Evolutionary conservation across 1,284 basidiomycete species (phyloP).

Genomic region (Cerrena zonata): DNA sequence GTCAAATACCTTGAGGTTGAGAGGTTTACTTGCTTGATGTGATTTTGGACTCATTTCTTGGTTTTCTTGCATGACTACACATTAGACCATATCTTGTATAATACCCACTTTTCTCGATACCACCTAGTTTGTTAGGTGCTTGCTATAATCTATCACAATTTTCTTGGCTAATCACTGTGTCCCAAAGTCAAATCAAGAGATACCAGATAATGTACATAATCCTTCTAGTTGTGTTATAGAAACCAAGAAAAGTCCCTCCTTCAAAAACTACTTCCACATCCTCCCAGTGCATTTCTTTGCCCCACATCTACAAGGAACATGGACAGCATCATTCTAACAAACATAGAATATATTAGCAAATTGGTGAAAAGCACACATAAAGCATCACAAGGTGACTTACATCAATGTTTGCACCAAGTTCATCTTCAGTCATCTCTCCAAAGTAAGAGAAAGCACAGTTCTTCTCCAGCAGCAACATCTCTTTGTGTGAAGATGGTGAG

Average conservation of each 20-base stretch:
- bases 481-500: constrained; percentile 66
- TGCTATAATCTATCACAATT: too few species aligned
- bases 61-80: too few species aligned
- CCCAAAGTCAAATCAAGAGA: too few species aligned
- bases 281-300: constrained; percentile 29
- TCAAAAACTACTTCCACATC: constrained; percentile 27
- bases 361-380: too few species aligned
- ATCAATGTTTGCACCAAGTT: constrained; percentile 6
- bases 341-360: constrained; percentile 8
- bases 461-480: constrained; percentile 63
- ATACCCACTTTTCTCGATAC: too few species aligned
- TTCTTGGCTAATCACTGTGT: too few species aligned
- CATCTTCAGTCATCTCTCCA: constrained; percentile 46
- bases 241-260: neutral
- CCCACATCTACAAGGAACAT: constrained; percentile 49
- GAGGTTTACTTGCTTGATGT: too few species aligned
- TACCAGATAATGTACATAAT: too few species aligned
- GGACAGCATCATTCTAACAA: constrained; percentile 38
- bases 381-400: neutral
- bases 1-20: neutral
- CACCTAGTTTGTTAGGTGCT: too few species aligned
- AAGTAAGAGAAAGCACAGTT: constrained; percentile 80
- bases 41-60: too few species aligned
- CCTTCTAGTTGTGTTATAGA: too few species aligned
- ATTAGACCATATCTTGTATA: too few species aligned